Evolutionary conservation across 2,329 filamentous ascomycete genomes (phyloP).

Genomic region (Ceratocystiopsis sp.): DNA sequence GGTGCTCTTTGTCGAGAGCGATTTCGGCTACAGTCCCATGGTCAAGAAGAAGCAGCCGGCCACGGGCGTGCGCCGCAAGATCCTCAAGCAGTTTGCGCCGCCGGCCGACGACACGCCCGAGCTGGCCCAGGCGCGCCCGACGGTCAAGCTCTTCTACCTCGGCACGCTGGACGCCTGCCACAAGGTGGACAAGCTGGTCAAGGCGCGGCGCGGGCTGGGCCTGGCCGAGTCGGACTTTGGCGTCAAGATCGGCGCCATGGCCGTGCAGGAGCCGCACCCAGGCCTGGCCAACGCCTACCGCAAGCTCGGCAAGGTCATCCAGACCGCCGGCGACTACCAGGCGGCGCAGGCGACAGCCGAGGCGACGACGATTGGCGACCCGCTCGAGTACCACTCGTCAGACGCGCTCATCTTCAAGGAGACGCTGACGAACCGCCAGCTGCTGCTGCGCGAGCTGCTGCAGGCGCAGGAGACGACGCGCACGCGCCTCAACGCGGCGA

Average conservation of each 20-base stretch:
- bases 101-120: slow-evolving; percentile 95
- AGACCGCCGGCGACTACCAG: slow-evolving; percentile 87
- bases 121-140: slow-evolving; percentile 70
- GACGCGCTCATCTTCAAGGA: slow-evolving; percentile 98
- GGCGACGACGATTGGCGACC: slow-evolving; percentile 84
- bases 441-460: slow-evolving; percentile 79
- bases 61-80: slow-evolving; percentile 84
- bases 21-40: slow-evolving; percentile 94
- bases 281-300: slow-evolving; percentile 82
- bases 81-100: slow-evolving; percentile 95
- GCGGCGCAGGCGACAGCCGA: slow-evolving; percentile 93
- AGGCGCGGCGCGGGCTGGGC: slow-evolving; percentile 75
- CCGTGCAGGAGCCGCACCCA: slow-evolving; percentile 76
- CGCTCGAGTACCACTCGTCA: slow-evolving; percentile 83
- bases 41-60: slow-evolving; percentile 93
- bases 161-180: slow-evolving; percentile 94
- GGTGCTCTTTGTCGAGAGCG: slow-evolving; percentile 95
- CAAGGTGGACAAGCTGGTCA: slow-evolving; percentile 89
- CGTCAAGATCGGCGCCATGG: slow-evolving; percentile 72
- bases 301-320: slow-evolving; percentile 85
- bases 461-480: slow-evolving; percentile 78
- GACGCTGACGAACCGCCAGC: slow-evolving; percentile 92
- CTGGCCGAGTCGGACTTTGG: slow-evolving; percentile 88
- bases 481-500: slow-evolving; percentile 68
- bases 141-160: slow-evolving; percentile 91